A percentile compares a stretch with the other conserved stretches of the same genome.
These are phyloP conservation scores for Hansenula sp. DNA, from an alignment of 1,139 yeast genomes.

Conservation along the genomic window DNA sequence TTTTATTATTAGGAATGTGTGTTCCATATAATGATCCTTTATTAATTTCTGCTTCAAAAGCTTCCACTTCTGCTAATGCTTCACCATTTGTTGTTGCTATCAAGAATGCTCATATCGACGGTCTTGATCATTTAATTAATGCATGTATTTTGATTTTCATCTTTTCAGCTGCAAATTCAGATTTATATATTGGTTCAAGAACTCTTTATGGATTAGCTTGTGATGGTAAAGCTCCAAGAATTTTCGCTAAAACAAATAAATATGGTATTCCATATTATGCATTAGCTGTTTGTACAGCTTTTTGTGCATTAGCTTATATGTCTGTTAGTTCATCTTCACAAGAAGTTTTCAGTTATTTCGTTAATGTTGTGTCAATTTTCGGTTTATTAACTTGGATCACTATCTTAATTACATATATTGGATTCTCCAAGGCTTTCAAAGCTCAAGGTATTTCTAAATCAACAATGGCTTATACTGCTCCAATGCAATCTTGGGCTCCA, in stretches of 20 bases:
- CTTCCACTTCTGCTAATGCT: constrained; percentile 60
- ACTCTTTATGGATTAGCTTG: constrained; percentile 56
- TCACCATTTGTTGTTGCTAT: constrained; percentile 71
- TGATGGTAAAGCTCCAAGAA: constrained; percentile 55
- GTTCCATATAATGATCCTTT: constrained; percentile 66
- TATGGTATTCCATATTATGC: constrained; percentile 45
- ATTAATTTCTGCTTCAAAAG: constrained; percentile 34
- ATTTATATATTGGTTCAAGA: constrained; percentile 47
- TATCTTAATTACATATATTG: constrained; percentile 55
- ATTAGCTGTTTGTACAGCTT: constrained; percentile 32
- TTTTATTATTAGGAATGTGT: constrained; percentile 68
- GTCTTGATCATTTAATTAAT: constrained; percentile 61
- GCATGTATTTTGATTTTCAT: constrained; percentile 67
- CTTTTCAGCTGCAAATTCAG: constrained; percentile 70
- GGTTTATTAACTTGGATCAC: constrained; percentile 70
- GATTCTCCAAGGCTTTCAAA: constrained; percentile 59
- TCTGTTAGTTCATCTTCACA: constrained; percentile 51
- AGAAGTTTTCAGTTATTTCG: constrained; percentile 60
- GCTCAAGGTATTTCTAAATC: constrained; percentile 54
- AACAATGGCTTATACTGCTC: constrained; percentile 56
- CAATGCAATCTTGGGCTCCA: constrained; percentile 64
- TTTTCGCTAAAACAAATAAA: constrained; percentile 57
- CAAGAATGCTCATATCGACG: constrained; percentile 56
- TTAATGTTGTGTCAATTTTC: constrained; percentile 66
- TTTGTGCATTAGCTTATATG: constrained; percentile 60